Conservation (phyloP, 805 yeast species). For the Blastobotrys robertii region DNA sequence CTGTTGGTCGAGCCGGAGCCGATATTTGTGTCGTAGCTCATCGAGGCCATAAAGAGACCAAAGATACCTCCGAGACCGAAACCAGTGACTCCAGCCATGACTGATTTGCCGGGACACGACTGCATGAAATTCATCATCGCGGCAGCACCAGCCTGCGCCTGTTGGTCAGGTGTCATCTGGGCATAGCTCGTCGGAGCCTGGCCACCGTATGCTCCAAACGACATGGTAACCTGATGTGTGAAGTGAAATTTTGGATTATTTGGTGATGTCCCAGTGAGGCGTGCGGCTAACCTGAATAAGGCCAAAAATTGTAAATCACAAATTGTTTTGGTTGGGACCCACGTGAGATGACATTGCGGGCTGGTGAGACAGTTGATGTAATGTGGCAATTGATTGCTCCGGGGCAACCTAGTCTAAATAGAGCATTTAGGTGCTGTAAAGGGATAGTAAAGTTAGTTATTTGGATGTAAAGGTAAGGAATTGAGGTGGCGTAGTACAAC, state of each 20-base stretch:
- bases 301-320: too few species aligned
- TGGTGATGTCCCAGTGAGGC: too few species aligned
- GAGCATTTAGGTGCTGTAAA: too few species aligned
- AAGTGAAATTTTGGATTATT: neutral
- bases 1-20: slow-evolving; percentile 39
- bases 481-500: too few species aligned
- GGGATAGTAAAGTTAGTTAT: too few species aligned
- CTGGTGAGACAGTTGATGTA: too few species aligned
- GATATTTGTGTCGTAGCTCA: slow-evolving; percentile 80
- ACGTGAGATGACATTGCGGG: too few species aligned
- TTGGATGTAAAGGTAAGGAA: too few species aligned
- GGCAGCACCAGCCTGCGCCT: slow-evolving; percentile 81
- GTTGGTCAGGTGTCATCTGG: slow-evolving; percentile 88
- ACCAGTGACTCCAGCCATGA: slow-evolving; percentile 87
- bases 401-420: too few species aligned
- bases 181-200: slow-evolving; percentile 2
- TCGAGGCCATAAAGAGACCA: slow-evolving; percentile 76
- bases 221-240: neutral
- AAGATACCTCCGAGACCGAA: slow-evolving; percentile 92
- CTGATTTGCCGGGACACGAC: slow-evolving; percentile 92
- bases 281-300: too few species aligned
- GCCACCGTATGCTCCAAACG: slow-evolving; percentile 1
- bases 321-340: too few species aligned
- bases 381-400: too few species aligned
- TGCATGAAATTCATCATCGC: slow-evolving; percentile 76